Base-by-base conservation (phyloP, 75 land plant genomes). In the Sequoiadendron giganteum region DNA sequence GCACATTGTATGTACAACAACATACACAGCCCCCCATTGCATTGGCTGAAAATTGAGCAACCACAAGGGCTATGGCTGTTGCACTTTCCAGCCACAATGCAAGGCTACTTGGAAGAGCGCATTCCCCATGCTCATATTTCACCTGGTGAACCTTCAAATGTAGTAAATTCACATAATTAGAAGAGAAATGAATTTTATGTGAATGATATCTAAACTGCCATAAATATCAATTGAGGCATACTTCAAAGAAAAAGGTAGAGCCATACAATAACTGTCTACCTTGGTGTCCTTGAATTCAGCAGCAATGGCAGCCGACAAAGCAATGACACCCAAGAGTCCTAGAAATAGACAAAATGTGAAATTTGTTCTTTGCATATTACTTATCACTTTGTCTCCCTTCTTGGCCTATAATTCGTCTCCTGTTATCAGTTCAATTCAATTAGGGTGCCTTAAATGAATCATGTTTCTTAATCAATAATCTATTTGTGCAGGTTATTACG, bases 121-220 rank as follows among this genome's bases (percentile, higher is more conserved):
- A 84, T 49, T 84, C 56, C 21, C 85, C 85, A 84, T 84, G 85
- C 13, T 48, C 85, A 30, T 48, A 48, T n/a, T 15, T n/a, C n/a
- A n/a, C n/a, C n/a, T n/a, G n/a, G n/a, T n/a, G n/a, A n/a, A n/a
- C n/a, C n/a, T n/a, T n/a, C n/a, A n/a, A n/a, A n/a, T n/a, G n/a
- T n/a, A n/a, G n/a, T n/a, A n/a, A n/a, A n/a, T n/a, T n/a, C n/a
- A n/a, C n/a, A n/a, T n/a, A n/a, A n/a, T n/a, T n/a, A n/a, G n/a
- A n/a, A n/a, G n/a, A n/a, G n/a, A n/a, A n/a, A n/a, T n/a, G n/a
- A n/a, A n/a, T n/a, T n/a, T n/a, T n/a, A n/a, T n/a, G n/a, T n/a
- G n/a, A n/a, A n/a, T n/a, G n/a, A n/a, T n/a, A n/a, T n/a, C n/a
- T n/a, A n/a, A n/a, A n/a, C n/a, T n/a, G n/a, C n/a, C n/a, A n/a